These are phyloP conservation scores for Trifolium subterraneum DNA, from an alignment of 306 rosid species.

Conservation along the genomic window DNA sequence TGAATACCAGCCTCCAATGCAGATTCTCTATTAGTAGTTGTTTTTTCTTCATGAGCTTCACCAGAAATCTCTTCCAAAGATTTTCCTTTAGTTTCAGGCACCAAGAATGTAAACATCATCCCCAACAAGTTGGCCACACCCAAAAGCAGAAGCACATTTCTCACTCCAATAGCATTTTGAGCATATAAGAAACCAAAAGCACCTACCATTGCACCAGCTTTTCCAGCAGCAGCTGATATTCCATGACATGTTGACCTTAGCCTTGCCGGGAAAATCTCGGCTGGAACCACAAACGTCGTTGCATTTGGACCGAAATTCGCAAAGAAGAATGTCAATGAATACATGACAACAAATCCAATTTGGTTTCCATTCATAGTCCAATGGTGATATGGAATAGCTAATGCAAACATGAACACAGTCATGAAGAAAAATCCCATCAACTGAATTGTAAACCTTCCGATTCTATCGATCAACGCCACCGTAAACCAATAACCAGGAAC, in stretches of 20 bases:
- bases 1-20: constrained; percentile 34
- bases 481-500: constrained; percentile 97
- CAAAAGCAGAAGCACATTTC: constrained; percentile 57
- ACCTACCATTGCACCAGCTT: constrained; percentile 88
- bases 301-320: constrained; percentile 92
- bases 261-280: constrained; percentile 88
- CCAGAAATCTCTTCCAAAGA: constrained; percentile 85
- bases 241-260: constrained; percentile 90
- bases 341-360: constrained; percentile 77
- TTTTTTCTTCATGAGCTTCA: constrained; percentile 56
- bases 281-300: constrained; percentile 85
- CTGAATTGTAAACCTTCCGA: constrained; percentile 76
- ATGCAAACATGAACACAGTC: constrained; percentile 89
- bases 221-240: constrained; percentile 88
- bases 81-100: constrained; percentile 85
- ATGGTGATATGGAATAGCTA: constrained; percentile 85
- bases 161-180: constrained; percentile 60
- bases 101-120: constrained; percentile 68
- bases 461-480: constrained; percentile 68
- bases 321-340: constrained; percentile 90
- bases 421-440: constrained; percentile 84
- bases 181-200: constrained; percentile 82
- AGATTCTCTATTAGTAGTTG: constrained; percentile 23
- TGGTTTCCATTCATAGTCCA: constrained; percentile 71
- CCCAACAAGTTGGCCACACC: constrained; percentile 71